Percentiles rank a stretch among this genome's conserved stretches.
phyloP scores from a whole-genome alignment of 2,329 filamentous ascomycete species.

The Colletotrichum australisinense region DNA sequence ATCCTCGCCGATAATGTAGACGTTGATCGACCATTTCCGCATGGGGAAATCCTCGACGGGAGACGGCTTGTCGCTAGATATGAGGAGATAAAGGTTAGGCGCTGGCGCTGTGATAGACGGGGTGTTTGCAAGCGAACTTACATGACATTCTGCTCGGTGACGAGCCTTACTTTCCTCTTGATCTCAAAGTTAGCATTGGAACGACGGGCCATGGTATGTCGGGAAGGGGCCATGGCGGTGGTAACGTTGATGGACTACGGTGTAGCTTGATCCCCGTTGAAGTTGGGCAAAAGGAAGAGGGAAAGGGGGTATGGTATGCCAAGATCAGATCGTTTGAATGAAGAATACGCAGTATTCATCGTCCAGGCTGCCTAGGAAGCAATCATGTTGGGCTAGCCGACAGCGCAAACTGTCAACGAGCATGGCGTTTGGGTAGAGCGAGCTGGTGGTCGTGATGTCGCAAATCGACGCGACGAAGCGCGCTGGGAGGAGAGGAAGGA shows the following conservation, averaged over 20 bases:
- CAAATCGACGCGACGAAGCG: not conserved
- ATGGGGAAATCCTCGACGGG: slow-evolving; percentile 91
- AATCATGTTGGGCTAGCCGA: not conserved
- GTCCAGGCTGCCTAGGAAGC: not conserved
- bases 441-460: not conserved
- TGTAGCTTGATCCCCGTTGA: not conserved
- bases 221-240: not conserved
- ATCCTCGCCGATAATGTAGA: slow-evolving; percentile 86
- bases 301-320: not conserved
- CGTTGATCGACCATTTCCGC: slow-evolving; percentile 89
- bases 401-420: slow-evolving; percentile 17
- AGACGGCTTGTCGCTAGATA: slow-evolving; percentile 78
- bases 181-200: slow-evolving; percentile 46
- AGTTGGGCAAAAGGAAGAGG: not conserved
- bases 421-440: not conserved
- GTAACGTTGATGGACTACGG: not conserved
- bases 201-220: not conserved
- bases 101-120: not conserved
- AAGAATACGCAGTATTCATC: not conserved
- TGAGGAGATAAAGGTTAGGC: slow-evolving; percentile 36
- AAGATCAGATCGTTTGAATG: not conserved
- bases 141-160: slow-evolving; percentile 92
- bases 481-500: not conserved
- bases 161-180: slow-evolving; percentile 90
- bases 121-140: slow-evolving; percentile 53